Conservation (phyloP, 2,329 filamentous ascomycete genomes). For the Sclerotinia sclerotiorum region DNA sequence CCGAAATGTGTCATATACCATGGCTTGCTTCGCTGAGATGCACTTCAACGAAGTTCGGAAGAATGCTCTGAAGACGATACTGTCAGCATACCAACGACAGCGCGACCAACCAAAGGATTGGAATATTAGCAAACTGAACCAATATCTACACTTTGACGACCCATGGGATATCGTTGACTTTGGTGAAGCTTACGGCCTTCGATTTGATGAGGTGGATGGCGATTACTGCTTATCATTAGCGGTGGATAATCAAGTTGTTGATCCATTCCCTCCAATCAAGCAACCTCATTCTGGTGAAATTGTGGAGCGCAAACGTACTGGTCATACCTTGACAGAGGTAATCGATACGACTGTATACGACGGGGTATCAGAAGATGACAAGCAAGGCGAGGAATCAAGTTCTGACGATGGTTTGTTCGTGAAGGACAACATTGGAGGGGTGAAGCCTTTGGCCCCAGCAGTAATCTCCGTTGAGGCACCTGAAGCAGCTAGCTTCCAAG, state of each 20-base stretch:
- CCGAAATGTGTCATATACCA: slow-evolving; percentile 61
- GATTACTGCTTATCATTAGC: slow-evolving; percentile 40
- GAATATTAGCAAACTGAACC: slow-evolving; percentile 56
- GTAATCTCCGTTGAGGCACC: neutral
- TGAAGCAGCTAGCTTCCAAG: neutral
- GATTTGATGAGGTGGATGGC: slow-evolving; percentile 48
- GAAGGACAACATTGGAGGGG: slow-evolving; percentile 26
- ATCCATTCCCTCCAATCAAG: slow-evolving; percentile 50
- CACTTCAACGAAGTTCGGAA: slow-evolving; percentile 63
- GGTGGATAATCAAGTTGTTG: slow-evolving; percentile 30
- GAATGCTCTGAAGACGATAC: slow-evolving; percentile 55
- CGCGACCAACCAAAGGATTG: slow-evolving; percentile 60
- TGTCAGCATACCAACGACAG: slow-evolving; percentile 55
- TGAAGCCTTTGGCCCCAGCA: neutral
- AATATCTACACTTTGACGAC: slow-evolving; percentile 64
- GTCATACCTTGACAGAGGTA: slow-evolving; percentile 52
- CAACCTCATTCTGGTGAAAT: slow-evolving; percentile 57
- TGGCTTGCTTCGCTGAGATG: slow-evolving; percentile 69
- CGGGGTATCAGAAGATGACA: slow-evolving; percentile 23
- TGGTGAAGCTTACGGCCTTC: slow-evolving; percentile 57
- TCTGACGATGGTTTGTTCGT: slow-evolving; percentile 41
- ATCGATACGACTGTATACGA: slow-evolving; percentile 58
- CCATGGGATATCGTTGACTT: slow-evolving; percentile 66
- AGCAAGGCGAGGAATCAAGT: slow-evolving; percentile 14
- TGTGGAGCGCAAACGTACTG: slow-evolving; percentile 60